Evolutionary conservation across 2,329 filamentous ascomycete species (phyloP), one percentile per base, ranked within the genome.

Genomic region (Cladophialophora psammophila): DNA sequence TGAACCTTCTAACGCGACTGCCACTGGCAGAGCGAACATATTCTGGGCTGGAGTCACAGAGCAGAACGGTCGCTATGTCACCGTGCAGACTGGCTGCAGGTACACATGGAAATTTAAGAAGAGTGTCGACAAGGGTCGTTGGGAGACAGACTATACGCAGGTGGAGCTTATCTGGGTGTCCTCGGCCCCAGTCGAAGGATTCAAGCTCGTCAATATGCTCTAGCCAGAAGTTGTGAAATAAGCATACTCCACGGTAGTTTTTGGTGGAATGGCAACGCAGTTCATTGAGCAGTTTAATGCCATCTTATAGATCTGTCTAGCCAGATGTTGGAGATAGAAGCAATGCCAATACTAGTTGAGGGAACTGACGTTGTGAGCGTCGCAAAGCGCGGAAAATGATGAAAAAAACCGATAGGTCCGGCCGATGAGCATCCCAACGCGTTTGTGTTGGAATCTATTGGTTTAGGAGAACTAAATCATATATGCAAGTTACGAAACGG

Each of bases 151-250:
- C 13, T 42, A 42, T 8, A 42, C 40, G 5, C 40, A 42, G 40
- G 40, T 42, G 15, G 40, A 42, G 40, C n/a, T 42, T 5, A 13
- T 42, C 5, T 42, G 40, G 40, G 40, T 42, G 40, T 42, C 40
- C 15, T 42, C 40, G n/a, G n/a, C 40, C 40, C 40, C 40, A n/a
- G 40, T 42, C 10, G 40, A 42, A 42, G 40, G 40, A 13, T 42
- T 42, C 15, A 42, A 42, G 10, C 40, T 42, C n/a, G 40, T 42
- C n/a, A 42, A 42, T 42, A 42, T 42, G 40, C 40, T 42, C 40
- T 42, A 42, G 40, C 6, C 40, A 8, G 40, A n/a, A n/a, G 10
- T 6, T 4, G 5, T n/a, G 40, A n/a, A 42, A 5, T 5, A 3
- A 10, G 13, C n/a, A n/a, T 5, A 42, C 4, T n/a, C 13, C 8